Evolutionary conservation across 371 early-diverging fungal genomes (phyloP), one percentile per base, ranked within the genome.

Genomic region (Basidiobolus meristosporus): DNA sequence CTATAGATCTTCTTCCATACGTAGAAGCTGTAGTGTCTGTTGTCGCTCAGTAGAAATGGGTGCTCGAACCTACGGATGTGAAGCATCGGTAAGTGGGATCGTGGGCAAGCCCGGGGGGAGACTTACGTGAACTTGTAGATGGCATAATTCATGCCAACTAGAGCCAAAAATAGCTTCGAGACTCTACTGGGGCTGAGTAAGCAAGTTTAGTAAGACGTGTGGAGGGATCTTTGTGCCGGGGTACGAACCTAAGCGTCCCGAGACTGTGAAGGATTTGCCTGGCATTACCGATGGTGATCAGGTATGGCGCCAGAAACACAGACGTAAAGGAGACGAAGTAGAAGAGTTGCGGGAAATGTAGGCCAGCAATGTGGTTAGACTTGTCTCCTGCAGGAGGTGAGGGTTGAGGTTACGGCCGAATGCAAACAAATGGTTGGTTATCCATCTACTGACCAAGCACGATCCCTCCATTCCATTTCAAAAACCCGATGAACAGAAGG

Each of bases 1-100:
- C 68, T 65, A 41, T 72, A 84, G 0, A 87, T 39, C 30, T 76
- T 63, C 46, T 73, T 78, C 91, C 93, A 93, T 16, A 96, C 41
- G 52, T 96, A 96, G 53, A 96, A 96, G 9, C 84, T 73, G 39
- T 78, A 89, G 63, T 96, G 97, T 28, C 95, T 69, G 52, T 96
- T 96, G 50, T 96, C 97, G 45, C 83, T 78, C 28, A 93, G 65
- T 36, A 96, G 51, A 53, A 92, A 96, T 11, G 92, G 91, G 53
- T 96, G 97, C 45, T 82, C 88, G 40, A 71, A 63, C 2, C 83
- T 88, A 46, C 21, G 12, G 9, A 43, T 19, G n/a, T 17, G 35
- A 11, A 19, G 10, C 16, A 21, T 42, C 16, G 5, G 22, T 18
- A 3, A 42, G 21, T 35, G 21, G 3, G 15, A 14, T 10, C 6